A percentile compares a stretch with the other conserved stretches of the same genome.
Conservation (phyloP, 73 alveolate genomes). For the Breviolum minutum region DNA sequence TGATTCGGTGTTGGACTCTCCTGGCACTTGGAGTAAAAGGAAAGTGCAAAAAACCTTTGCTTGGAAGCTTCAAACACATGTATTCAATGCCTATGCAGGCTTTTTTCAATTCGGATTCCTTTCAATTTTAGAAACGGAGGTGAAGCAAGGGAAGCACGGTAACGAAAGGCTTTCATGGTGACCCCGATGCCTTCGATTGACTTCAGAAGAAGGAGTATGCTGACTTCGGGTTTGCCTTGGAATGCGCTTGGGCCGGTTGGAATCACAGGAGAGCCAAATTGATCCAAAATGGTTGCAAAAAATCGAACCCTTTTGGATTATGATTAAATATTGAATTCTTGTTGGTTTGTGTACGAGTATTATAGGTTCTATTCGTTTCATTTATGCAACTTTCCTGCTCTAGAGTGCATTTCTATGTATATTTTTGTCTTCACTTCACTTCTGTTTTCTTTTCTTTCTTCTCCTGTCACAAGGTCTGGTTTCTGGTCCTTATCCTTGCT, state of each 20-base stretch:
- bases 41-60: not conserved
- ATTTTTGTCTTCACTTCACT: not conserved
- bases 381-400: not conserved
- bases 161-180: not conserved
- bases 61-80: no score
- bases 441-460: no score
- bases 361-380: not conserved
- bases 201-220: conserved; percentile 59
- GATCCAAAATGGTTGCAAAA: not conserved
- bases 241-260: not conserved
- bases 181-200: conserved; percentile 42
- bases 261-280: not conserved
- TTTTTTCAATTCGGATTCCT: no score
- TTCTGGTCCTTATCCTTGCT: not conserved
- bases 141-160: not conserved
- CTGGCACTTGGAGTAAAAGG: not conserved
- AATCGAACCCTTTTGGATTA: not conserved
- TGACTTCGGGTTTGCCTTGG: conserved; percentile 57
- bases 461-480: not conserved
- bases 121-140: not conserved
- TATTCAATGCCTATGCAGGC: no score
- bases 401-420: no score
- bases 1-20: conserved; percentile 72
- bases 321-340: no score
- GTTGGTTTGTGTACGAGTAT: not conserved